Conservation (phyloP, 2,329 filamentous ascomycete genomes). For the Cercospora zeina region DNA sequence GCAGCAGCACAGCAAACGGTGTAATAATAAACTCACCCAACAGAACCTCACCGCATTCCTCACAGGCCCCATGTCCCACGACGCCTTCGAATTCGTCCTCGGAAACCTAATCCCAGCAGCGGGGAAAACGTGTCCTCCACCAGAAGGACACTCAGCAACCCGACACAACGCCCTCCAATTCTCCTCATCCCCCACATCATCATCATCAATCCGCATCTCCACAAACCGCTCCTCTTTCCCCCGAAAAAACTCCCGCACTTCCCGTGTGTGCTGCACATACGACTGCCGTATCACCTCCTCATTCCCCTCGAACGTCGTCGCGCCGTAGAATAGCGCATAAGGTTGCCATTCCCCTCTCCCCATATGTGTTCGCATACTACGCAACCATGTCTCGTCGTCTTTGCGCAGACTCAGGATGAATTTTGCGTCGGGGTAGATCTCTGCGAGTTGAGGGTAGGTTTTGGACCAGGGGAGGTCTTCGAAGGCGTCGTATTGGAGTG, state of each 20-base stretch:
- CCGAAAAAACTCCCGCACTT: constrained; percentile 31
- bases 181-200: constrained; percentile 29
- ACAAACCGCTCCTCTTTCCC: constrained; percentile 28
- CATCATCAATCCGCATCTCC: constrained; percentile 31
- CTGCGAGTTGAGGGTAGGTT: constrained; percentile 36
- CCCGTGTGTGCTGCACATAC: constrained; percentile 31
- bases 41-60: constrained; percentile 29
- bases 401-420: constrained; percentile 37
- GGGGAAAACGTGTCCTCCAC: no score
- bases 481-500: constrained; percentile 36
- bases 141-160: constrained; percentile 26
- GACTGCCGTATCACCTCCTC: constrained; percentile 31
- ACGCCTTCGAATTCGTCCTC: constrained; percentile 34
- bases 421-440: constrained; percentile 34
- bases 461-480: constrained; percentile 39
- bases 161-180: constrained; percentile 32
- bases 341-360: constrained; percentile 34
- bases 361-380: constrained; percentile 35
- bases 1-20: neutral
- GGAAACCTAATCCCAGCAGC: constrained; percentile 28
- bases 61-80: constrained; percentile 33
- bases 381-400: constrained; percentile 37
- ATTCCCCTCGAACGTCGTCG: constrained; percentile 29
- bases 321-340: constrained; percentile 33
- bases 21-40: constrained; percentile 1